These are phyloP conservation scores for Jatropha multifida DNA, from an alignment of 441 rosid genomes.

Conservation along the genomic window DNA sequence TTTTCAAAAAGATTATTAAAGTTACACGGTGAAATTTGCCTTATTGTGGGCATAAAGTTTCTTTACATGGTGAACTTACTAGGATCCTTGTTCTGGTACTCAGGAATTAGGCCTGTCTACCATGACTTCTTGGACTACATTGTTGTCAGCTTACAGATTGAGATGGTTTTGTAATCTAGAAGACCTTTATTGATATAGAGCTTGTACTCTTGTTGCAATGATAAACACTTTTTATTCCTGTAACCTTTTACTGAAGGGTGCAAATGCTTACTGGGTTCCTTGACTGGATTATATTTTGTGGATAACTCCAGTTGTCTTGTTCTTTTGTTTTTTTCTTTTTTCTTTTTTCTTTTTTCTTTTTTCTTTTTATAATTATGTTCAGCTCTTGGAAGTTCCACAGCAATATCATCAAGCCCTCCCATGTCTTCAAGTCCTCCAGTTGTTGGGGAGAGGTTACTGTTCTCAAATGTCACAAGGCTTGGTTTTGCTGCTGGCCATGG, in stretches of 20 bases:
- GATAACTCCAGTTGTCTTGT: neutral
- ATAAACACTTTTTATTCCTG: neutral
- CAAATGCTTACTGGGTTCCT: neutral
- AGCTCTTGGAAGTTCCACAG: conserved; percentile 68
- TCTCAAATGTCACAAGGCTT: conserved; percentile 82
- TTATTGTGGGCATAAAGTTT: neutral
- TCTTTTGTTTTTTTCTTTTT: no score
- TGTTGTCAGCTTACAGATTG: neutral
- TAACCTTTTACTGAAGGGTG: neutral
- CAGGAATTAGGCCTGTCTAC: neutral
- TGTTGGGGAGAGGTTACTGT: conserved; percentile 63
- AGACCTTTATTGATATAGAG: neutral
- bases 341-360: no score
- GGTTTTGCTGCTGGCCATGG: conserved; percentile 92
- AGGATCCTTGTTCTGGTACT: conserved; percentile 12
- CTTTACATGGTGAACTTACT: neutral
- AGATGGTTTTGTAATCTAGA: neutral
- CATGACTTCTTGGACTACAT: no score
- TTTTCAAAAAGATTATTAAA: neutral
- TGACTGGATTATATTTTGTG: neutral
- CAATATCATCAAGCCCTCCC: conserved; percentile 54
- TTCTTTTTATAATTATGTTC: conserved; percentile 3
- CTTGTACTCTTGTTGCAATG: neutral
- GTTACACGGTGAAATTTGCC: neutral
- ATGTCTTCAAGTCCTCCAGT: conserved; percentile 71